Percentiles rank a stretch among this genome's conserved stretches.
These are phyloP conservation scores for Tulasnella sp. DNA, from an alignment of 768 basidiomycete species.

Conservation along the genomic window DNA sequence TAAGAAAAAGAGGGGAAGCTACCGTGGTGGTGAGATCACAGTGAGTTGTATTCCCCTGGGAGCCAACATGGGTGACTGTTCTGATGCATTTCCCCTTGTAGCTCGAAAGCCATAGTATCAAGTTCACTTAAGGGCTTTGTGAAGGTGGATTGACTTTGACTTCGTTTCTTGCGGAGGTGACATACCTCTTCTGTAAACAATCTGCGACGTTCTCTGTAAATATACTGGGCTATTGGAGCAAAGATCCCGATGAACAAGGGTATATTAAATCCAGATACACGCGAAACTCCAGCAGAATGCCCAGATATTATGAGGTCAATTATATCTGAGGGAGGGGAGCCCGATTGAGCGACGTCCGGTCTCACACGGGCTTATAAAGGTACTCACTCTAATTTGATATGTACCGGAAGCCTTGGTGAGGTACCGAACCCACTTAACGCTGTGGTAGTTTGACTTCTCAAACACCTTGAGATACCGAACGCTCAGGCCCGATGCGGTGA, in stretches of 20 bases:
- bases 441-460: constrained; percentile 89
- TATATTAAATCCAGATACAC: neutral
- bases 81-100: constrained; percentile 23
- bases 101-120: constrained; percentile 81
- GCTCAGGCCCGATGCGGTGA: constrained; percentile 89
- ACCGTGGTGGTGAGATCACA: constrained; percentile 90
- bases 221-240: neutral
- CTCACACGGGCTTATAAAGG: neutral
- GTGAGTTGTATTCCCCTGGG: constrained; percentile 46
- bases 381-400: constrained; percentile 89
- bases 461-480: constrained; percentile 98
- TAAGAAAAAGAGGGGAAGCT: constrained; percentile 96
- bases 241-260: neutral
- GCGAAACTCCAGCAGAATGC: neutral
- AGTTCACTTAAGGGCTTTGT: constrained; percentile 46
- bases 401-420: constrained; percentile 86
- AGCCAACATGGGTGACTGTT: no score
- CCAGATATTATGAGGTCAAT: neutral
- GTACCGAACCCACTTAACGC: constrained; percentile 93
- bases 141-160: no score
- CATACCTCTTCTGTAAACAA: no score
- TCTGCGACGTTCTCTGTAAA: neutral
- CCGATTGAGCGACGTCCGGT: neutral
- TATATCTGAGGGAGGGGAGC: neutral
- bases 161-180: no score